Evolutionary conservation across 2,329 filamentous ascomycete species (phyloP).

Genomic region (Exophiala bonariae): DNA sequence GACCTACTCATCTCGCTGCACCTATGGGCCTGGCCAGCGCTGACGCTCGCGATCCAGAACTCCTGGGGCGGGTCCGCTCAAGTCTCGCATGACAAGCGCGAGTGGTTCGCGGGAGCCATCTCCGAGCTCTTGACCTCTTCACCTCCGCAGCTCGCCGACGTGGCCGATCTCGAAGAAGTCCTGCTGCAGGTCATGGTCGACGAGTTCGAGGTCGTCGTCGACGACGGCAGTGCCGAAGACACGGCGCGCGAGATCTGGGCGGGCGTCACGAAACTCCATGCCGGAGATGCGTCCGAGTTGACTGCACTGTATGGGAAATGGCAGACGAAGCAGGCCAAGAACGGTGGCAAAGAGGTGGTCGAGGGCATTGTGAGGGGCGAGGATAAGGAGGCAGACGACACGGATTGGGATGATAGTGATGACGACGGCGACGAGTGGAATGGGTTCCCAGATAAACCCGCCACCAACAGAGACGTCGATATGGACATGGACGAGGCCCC

Average conservation of each 20-base stretch:
- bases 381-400: slow-evolving; percentile 55
- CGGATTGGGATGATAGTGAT: slow-evolving; percentile 56
- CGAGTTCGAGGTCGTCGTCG: slow-evolving; percentile 90
- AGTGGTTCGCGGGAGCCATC: slow-evolving; percentile 91
- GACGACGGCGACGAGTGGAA: slow-evolving; percentile 59
- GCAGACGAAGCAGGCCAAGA: slow-evolving; percentile 41
- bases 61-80: slow-evolving; percentile 73
- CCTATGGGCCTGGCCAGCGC: slow-evolving; percentile 83
- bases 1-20: neutral
- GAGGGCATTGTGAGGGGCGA: slow-evolving; percentile 18
- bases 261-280: slow-evolving; percentile 60
- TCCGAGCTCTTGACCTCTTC: slow-evolving; percentile 68
- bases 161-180: slow-evolving; percentile 78
- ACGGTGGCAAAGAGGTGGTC: slow-evolving; percentile 32
- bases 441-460: slow-evolving; percentile 53
- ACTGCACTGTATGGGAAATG: slow-evolving; percentile 57
- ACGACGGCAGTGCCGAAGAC: slow-evolving; percentile 79
- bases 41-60: slow-evolving; percentile 76
- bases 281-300: slow-evolving; percentile 45
- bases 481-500: slow-evolving; percentile 68
- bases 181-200: slow-evolving; percentile 89
- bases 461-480: slow-evolving; percentile 42
- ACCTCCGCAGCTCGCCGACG: slow-evolving; percentile 63
- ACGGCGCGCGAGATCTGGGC: slow-evolving; percentile 72
- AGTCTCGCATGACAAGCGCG: slow-evolving; percentile 80